Base-by-base conservation (phyloP, 768 basidiomycete genomes). In the Cantharellus anzutake region DNA sequence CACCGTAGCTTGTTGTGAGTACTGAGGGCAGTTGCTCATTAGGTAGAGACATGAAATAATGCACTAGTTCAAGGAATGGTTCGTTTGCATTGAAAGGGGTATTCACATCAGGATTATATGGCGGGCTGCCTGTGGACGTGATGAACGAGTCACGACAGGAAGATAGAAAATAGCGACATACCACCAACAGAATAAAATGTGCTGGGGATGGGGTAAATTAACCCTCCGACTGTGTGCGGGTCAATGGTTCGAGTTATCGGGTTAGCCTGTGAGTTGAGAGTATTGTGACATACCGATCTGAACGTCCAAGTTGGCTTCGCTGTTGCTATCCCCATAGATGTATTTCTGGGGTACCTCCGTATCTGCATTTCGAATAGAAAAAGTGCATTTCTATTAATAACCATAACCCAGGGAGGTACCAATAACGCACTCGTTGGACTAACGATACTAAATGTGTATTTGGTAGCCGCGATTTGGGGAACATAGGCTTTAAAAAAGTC, bases 1-100 rank as follows among this genome's bases (percentile, higher is more conserved):
- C 84, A 2, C 76, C 81, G 66, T 86, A 86, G 63, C 80, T 82
- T 0, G 82, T 86, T 0, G 82, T 83, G 50, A 87, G 83, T 3
- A 78, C 72, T 63, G 78, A 75, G 7, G 83, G 82, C 2, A 76
- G 67, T 71, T 66, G 4, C 69, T 57, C n/a, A 41, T 41, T 51
- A 41, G 38, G 20, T 34, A 77, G 74, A 7, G 62, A 64, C 0
- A 78, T 69, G n/a, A 84, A 66, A 60, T 75, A 80, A 51, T 81
- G 74, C 14, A 86, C 69, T 20, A 52, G 48, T 37, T 60, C 59
- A n/a, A 44, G 41, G 39, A 52, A 60, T 37, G 59, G 59, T 44
- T 48, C 44, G 44, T 29, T 48, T 11, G 44, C 11, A 48, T 48
- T 29, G 11, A 29, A 69, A 1, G 75, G 70, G 0, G 74, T 76